These are phyloP conservation scores for Microcyclosporella mali DNA, from an alignment of 2,329 filamentous ascomycete species.

Conservation along the genomic window DNA sequence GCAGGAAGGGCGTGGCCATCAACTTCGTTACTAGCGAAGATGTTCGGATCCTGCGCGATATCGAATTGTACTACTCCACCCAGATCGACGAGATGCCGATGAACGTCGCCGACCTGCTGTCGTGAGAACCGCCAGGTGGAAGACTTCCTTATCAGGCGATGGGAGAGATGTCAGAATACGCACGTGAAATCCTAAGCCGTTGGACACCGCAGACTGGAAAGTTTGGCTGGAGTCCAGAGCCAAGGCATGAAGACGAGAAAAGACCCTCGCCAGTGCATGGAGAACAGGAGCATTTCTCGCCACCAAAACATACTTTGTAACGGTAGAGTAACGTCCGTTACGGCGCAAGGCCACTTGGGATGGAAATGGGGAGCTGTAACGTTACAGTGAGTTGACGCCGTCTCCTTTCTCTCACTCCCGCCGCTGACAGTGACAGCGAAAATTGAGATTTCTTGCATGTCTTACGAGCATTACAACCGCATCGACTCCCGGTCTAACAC, in stretches of 20 bases:
- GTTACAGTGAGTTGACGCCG: slow-evolving; percentile 22
- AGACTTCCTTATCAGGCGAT: neutral
- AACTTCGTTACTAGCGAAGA: slow-evolving; percentile 99
- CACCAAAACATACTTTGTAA: neutral
- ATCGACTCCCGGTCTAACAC: too few relatives aligned
- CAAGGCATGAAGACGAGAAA: too few relatives aligned
- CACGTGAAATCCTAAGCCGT: neutral
- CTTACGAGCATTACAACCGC: too few relatives aligned
- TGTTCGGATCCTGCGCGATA: slow-evolving; percentile 93
- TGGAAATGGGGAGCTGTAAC: slow-evolving; percentile 29
- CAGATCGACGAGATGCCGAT: slow-evolving; percentile 99
- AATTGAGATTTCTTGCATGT: too few relatives aligned
- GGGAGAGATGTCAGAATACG: neutral
- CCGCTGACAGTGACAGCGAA: too few relatives aligned
- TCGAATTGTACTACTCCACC: slow-evolving; percentile 94
- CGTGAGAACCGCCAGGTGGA: slow-evolving; percentile 13
- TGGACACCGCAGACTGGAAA: neutral
- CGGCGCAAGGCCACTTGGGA: slow-evolving; percentile 29
- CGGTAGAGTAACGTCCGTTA: slow-evolving; percentile 3
- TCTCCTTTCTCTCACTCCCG: too few relatives aligned
- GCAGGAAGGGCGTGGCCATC: slow-evolving; percentile 97
- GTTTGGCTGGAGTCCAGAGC: too few relatives aligned
- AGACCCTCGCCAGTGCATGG: too few relatives aligned
- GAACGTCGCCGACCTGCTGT: slow-evolving; percentile 54
- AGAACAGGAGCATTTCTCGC: too few relatives aligned